Conservation (phyloP, 2,329 filamentous ascomycete species). For the Verticillium longisporum region DNA sequence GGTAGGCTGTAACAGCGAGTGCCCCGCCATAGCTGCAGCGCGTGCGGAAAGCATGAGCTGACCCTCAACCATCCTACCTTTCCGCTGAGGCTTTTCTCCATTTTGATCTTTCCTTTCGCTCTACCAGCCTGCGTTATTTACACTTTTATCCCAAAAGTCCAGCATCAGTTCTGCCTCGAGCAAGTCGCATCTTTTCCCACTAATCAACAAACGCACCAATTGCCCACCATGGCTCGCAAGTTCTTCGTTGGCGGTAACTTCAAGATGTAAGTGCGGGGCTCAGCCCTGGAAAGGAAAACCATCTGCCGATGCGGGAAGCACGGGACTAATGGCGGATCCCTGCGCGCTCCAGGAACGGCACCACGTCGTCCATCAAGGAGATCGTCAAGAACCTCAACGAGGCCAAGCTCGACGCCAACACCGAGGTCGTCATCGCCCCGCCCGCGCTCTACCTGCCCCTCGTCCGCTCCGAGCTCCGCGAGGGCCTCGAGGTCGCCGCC, state of each 20-base stretch:
- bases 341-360: slow-evolving; percentile 70
- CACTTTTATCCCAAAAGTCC: neutral
- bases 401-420: slow-evolving; percentile 70
- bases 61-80: neutral
- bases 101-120: slow-evolving; percentile 1
- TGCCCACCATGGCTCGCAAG: slow-evolving; percentile 77
- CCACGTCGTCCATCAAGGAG: slow-evolving; percentile 77
- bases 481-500: slow-evolving; percentile 76
- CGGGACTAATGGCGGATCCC: neutral
- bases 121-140: slow-evolving; percentile 11
- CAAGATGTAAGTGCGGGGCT: slow-evolving; percentile 70
- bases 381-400: slow-evolving; percentile 88
- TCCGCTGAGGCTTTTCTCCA: slow-evolving; percentile 11
- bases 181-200: slow-evolving; percentile 1
- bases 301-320: neutral
- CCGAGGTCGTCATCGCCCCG: slow-evolving; percentile 90
- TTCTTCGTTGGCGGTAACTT: slow-evolving; percentile 99
- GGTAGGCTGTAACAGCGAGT: neutral
- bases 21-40: slow-evolving; percentile 3
- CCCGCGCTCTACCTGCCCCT: slow-evolving; percentile 86
- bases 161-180: neutral
- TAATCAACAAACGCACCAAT: slow-evolving; percentile 16
- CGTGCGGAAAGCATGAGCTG: neutral
- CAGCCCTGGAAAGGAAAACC: neutral
- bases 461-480: slow-evolving; percentile 69